These are phyloP conservation scores for Colletotrichum shisoi DNA, from an alignment of 2,329 filamentous ascomycete genomes.

Conservation along the genomic window DNA sequence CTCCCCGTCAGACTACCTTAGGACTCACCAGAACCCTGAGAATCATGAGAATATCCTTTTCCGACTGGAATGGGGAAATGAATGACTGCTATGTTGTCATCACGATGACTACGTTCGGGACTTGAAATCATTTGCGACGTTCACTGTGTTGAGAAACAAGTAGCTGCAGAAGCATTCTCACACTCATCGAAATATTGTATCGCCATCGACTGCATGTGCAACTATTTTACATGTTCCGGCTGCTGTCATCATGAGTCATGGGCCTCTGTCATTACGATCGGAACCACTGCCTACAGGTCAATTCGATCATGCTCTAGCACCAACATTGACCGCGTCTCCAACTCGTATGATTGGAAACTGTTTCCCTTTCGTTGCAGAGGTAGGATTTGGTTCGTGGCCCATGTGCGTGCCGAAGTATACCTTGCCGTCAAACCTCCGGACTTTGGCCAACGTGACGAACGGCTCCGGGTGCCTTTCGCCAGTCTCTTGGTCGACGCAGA, in stretches of 20 bases:
- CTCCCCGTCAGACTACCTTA: neutral
- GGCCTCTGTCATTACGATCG: neutral
- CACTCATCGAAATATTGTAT: neutral
- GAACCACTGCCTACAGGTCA: neutral
- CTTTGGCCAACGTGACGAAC: slow-evolving; percentile 87
- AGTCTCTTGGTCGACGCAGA: slow-evolving; percentile 88
- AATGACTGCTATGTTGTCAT: too few relatives aligned
- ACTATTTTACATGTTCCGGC: neutral
- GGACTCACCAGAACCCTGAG: neutral
- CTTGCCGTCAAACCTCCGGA: slow-evolving; percentile 80
- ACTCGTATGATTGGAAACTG: slow-evolving; percentile 56
- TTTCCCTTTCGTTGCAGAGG: slow-evolving; percentile 40
- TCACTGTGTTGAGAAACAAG: neutral
- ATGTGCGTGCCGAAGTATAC: slow-evolving; percentile 90
- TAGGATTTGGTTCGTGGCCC: slow-evolving; percentile 54
- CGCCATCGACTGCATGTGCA: too few relatives aligned
- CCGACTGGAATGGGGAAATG: neutral
- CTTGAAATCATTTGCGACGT: neutral
- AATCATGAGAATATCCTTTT: too few relatives aligned
- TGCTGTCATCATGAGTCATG: too few relatives aligned
- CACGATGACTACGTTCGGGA: too few relatives aligned
- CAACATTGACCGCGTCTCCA: slow-evolving; percentile 55
- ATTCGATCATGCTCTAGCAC: slow-evolving; percentile 13
- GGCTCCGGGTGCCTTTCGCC: slow-evolving; percentile 82
- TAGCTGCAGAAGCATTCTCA: neutral